phyloP scores from a whole-genome alignment of 2,329 filamentous ascomycete species.

The Triangularia verruculosa region DNA sequence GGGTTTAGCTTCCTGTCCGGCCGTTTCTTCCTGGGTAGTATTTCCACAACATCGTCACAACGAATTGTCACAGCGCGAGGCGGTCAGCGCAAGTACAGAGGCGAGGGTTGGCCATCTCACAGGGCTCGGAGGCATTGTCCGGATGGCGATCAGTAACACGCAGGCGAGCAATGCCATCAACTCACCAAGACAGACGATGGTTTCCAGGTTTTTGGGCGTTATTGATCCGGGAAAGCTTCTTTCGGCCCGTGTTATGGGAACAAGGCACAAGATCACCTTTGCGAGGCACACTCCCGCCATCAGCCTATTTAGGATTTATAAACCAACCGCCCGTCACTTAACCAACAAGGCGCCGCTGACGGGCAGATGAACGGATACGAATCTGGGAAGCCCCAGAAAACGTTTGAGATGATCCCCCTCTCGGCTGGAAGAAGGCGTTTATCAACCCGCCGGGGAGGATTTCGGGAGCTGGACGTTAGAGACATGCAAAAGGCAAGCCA shows the following conservation, averaged over 20 bases:
- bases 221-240: neutral
- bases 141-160: neutral
- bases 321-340: neutral
- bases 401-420: neutral
- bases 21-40: neutral
- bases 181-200: neutral
- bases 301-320: neutral
- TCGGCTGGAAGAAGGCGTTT: neutral
- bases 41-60: neutral
- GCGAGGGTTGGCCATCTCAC: neutral
- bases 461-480: neutral
- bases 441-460: neutral
- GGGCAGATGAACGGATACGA: neutral
- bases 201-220: neutral
- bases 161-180: too few relatives aligned
- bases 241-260: neutral
- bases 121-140: neutral
- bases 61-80: constrained; percentile 3
- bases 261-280: neutral
- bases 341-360: neutral
- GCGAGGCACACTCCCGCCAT: neutral
- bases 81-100: neutral
- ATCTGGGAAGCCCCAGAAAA: neutral
- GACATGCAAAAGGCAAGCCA: neutral
- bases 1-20: neutral